Base-by-base conservation (phyloP, 345 rosid species). In the Noccaea caerulescens region DNA sequence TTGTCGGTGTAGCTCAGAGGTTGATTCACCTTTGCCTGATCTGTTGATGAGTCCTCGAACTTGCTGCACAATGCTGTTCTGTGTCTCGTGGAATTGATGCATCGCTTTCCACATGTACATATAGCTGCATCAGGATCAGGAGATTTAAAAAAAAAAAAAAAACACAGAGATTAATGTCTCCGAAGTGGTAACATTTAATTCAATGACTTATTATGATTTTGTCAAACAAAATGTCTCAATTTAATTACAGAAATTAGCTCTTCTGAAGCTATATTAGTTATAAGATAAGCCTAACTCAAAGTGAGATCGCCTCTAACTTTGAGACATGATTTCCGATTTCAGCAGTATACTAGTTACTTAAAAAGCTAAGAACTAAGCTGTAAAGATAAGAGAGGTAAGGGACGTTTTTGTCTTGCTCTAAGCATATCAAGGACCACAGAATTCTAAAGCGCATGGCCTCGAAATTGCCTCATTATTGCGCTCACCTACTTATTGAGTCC, bases 91-190 rank as follows among this genome's bases (percentile, higher is more conserved):
- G 81, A 68, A 84, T 57, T 87, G 90, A 69, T 93, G 82, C 98
- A 91, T 91, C 5, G 89, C 81, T 72, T 65, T 86, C 98, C 98
- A 93, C 98, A 93, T 87, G 78, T 89, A 89, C 98, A 88, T 89
- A 71, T 87, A 86, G 79, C 98, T 93, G 91, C 79, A 84, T 58
- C 47, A 37, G 38, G 63, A 39, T 27, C 30, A 27, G 30, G 30
- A 27, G 30, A 27, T 27, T 27, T 2, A 25, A 25, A 0, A 34
- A 52, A 10, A 58, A 10, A 58, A 12, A 42, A 13, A 53, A 27
- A 13, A 50, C 30, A 42, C 8, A 69, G 1, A 20, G 44, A 34
- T 72, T 55, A 34, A 54, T 13, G 44, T 8, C 52, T 11, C 39
- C 8, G 30, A 27, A 27, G 30, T 27, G 3, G 30, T 39, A 55